These are phyloP conservation scores for Lepidium africanum DNA, from an alignment of 345 rosid species.

Conservation along the genomic window DNA sequence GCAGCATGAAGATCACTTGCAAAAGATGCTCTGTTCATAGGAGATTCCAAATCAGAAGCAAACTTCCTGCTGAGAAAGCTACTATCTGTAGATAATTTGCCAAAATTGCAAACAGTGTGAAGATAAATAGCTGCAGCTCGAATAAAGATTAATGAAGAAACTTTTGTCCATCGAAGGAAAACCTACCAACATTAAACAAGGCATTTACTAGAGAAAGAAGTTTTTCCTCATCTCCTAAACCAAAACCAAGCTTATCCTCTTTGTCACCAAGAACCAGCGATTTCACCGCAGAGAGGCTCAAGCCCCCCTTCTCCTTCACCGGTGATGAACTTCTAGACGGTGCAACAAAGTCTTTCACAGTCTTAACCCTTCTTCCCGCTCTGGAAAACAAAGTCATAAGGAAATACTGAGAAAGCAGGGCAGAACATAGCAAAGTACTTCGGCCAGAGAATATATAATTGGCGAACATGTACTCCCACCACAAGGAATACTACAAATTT, in stretches of 20 bases:
- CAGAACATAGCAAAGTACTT: neutral
- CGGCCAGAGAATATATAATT: neutral
- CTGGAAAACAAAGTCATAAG: conserved; percentile 31
- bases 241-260: conserved; percentile 58
- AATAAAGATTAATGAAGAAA: conserved; percentile 11
- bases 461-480: neutral
- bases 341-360: conserved; percentile 71
- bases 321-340: conserved; percentile 82
- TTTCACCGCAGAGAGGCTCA: conserved; percentile 84
- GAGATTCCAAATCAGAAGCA: conserved; percentile 40
- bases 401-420: neutral
- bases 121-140: conserved; percentile 42
- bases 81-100: conserved; percentile 75
- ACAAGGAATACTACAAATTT: neutral
- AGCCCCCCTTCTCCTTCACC: conserved; percentile 62
- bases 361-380: conserved; percentile 57
- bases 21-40: conserved; percentile 33
- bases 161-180: neutral
- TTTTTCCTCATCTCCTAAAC: conserved; percentile 62
- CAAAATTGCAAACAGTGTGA: conserved; percentile 57
- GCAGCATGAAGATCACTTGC: conserved; percentile 80
- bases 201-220: conserved; percentile 42
- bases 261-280: conserved; percentile 88
- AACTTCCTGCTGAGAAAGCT: conserved; percentile 67
- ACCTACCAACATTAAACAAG: conserved; percentile 68